Evolutionary conservation across 2,329 filamentous ascomycete species (phyloP).

Genomic region (Arthrobotrys sphaeroides): DNA sequence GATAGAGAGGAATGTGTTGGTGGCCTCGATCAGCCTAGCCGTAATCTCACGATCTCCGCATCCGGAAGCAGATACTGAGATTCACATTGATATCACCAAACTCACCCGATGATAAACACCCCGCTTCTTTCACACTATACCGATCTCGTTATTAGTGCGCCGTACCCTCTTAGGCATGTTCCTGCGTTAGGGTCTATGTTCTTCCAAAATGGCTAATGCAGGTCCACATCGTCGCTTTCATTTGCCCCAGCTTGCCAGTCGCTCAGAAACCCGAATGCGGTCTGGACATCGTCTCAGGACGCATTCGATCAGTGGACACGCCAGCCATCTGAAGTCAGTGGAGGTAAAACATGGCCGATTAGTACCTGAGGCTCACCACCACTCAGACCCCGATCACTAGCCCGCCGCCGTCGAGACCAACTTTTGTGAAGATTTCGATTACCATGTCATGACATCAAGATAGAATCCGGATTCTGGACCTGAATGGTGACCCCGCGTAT

Average conservation of each 20-base stretch:
- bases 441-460: conserved; percentile 27
- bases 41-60: conserved; percentile 13
- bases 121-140: background rate
- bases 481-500: background rate
- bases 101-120: background rate
- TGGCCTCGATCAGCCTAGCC: background rate
- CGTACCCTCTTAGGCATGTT: conserved; percentile 10
- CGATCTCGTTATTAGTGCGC: background rate
- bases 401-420: background rate
- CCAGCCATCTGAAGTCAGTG: background rate
- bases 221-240: conserved; percentile 16
- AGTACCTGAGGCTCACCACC: conserved; percentile 1
- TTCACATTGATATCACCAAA: background rate
- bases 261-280: conserved; percentile 14
- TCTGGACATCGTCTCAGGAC: conserved; percentile 16
- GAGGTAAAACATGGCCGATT: background rate
- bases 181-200: conserved; percentile 29
- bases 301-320: conserved; percentile 25
- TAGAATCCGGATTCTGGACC: conserved; percentile 8
- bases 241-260: background rate
- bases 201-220: conserved; percentile 20
- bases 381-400: background rate
- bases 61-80: conserved; percentile 15
- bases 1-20: conserved; percentile 44
- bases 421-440: conserved; percentile 4